Evolutionary conservation across 2,329 filamentous ascomycete species (phyloP).

Genomic region (Alternaria triticina): DNA sequence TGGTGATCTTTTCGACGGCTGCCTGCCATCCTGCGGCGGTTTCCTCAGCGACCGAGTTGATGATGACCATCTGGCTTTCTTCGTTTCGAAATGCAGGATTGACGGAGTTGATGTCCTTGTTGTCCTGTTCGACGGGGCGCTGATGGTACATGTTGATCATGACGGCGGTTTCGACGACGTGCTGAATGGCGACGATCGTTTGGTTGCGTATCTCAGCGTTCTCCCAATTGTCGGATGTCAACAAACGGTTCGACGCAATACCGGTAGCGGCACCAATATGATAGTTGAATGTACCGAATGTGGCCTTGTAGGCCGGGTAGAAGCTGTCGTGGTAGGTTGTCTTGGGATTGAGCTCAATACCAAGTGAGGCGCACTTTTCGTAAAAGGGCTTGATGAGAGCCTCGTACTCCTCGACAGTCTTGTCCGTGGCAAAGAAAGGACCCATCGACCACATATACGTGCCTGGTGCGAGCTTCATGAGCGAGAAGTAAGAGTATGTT

Average conservation of each 20-base stretch:
- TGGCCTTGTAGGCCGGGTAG: conserved; percentile 40
- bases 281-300: conserved; percentile 31
- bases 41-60: conserved; percentile 24
- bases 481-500: conserved; percentile 37
- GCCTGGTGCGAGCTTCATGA: conserved; percentile 31
- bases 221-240: conserved; percentile 43
- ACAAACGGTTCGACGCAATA: conserved; percentile 43
- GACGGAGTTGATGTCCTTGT: conserved; percentile 32
- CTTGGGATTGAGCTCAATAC: conserved; percentile 32
- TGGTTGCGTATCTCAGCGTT: conserved; percentile 32
- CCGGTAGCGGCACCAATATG: conserved; percentile 38
- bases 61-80: conserved; percentile 30
- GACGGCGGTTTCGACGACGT: conserved; percentile 30
- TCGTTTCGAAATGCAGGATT: conserved; percentile 41
- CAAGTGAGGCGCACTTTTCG: conserved; percentile 27
- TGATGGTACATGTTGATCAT: conserved; percentile 36
- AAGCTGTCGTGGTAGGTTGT: conserved; percentile 33
- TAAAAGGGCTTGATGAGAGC: conserved; percentile 32
- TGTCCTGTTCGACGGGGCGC: conserved; percentile 24
- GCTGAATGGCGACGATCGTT: conserved; percentile 32
- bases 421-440: conserved; percentile 37
- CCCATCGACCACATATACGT: conserved; percentile 34
- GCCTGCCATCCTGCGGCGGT: conserved; percentile 33
- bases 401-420: conserved; percentile 32
- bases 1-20: conserved; percentile 23